These are phyloP conservation scores for Erysimum cheiranthoides DNA, from an alignment of 345 rosid species.

Conservation along the genomic window DNA sequence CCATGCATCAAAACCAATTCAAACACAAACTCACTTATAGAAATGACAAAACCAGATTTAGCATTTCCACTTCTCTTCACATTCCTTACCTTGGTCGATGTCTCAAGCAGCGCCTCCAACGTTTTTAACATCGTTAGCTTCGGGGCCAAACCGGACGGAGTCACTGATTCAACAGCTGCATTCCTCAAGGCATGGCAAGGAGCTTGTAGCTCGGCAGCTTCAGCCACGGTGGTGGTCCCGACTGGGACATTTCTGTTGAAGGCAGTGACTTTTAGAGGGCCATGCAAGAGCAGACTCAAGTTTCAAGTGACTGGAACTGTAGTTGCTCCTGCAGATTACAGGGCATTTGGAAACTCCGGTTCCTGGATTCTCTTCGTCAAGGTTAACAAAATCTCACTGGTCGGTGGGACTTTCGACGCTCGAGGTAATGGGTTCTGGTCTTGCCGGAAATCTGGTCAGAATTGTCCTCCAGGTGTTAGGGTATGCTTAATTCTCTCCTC, in stretches of 20 bases:
- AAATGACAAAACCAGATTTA: constrained; percentile 29
- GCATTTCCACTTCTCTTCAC: constrained; percentile 25
- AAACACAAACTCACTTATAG: constrained; percentile 24
- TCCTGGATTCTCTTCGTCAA: constrained; percentile 59
- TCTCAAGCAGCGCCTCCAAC: constrained; percentile 35
- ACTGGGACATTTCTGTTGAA: constrained; percentile 55
- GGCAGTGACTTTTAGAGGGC: constrained; percentile 55
- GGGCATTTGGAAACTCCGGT: constrained; percentile 48
- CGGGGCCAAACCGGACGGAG: constrained; percentile 66
- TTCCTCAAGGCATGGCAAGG: constrained; percentile 63
- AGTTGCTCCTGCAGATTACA: constrained; percentile 61
- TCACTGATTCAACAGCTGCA: constrained; percentile 56
- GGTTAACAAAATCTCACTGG: constrained; percentile 50
- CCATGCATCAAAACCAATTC: constrained; percentile 16
- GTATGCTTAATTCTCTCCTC: constrained; percentile 44
- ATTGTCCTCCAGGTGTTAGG: constrained; percentile 69
- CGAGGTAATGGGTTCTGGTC: constrained; percentile 60
- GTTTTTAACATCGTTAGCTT: constrained; percentile 54
- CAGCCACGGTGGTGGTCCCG: constrained; percentile 55
- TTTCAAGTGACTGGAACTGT: constrained; percentile 55
- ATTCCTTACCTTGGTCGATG: constrained; percentile 4
- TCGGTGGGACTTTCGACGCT: constrained; percentile 62
- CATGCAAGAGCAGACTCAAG: constrained; percentile 59
- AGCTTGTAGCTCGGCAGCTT: constrained; percentile 54
- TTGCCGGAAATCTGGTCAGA: constrained; percentile 59